Evolutionary conservation across 352 stramenopile genomes (phyloP).

Genomic region (Globisporangium echinulatum): DNA sequence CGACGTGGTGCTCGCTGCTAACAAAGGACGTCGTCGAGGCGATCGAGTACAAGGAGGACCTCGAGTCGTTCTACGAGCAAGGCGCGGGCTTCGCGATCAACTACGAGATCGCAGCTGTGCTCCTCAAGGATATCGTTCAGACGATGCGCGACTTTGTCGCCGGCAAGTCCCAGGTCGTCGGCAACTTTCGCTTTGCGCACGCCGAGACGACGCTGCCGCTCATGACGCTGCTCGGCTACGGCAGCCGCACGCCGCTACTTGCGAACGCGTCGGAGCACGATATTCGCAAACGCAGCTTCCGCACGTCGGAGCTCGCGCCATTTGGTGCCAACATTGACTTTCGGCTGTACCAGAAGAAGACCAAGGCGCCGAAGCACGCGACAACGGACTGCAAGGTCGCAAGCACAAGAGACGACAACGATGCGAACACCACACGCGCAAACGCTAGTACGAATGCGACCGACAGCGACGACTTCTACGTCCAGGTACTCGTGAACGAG

Average conservation of each 20-base stretch:
- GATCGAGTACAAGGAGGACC: constrained; percentile 34
- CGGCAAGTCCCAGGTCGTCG: background rate
- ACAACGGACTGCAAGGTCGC: background rate
- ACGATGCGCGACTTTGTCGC: constrained; percentile 17
- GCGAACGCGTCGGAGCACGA: constrained; percentile 18
- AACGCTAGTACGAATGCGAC: no score
- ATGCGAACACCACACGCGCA: no score
- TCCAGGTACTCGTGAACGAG: background rate
- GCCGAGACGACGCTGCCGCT: constrained; percentile 70
- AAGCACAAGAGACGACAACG: no score
- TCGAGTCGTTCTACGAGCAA: constrained; percentile 39
- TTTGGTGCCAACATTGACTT: constrained; percentile 48
- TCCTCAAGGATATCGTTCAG: constrained; percentile 26
- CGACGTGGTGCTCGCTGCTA: constrained; percentile 38
- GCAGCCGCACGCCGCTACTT: constrained; percentile 17
- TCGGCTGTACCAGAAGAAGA: constrained; percentile 24
- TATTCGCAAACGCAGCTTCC: constrained; percentile 27
- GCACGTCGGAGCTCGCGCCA: constrained; percentile 28
- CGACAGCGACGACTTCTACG: no score
- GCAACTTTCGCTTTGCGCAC: constrained; percentile 55
- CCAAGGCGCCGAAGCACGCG: no score
- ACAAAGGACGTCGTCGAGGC: constrained; percentile 16
- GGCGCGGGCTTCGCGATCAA: constrained; percentile 35
- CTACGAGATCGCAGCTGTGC: constrained; percentile 34
- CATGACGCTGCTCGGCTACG: constrained; percentile 56